Conservation (phyloP, 169 alveolate species). For the Nephromyces sp. region DNA sequence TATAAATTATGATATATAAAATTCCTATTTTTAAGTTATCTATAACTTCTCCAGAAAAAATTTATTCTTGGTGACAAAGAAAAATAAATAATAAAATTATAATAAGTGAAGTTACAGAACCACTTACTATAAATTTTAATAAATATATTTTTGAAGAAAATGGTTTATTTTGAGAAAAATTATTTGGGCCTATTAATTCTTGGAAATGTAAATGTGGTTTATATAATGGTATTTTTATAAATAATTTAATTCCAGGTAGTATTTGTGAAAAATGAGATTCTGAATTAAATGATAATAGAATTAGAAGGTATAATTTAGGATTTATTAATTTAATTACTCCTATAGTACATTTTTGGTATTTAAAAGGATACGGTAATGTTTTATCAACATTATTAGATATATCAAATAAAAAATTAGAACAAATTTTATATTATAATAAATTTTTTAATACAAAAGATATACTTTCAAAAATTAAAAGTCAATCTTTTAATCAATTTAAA, state of each 20-base stretch:
- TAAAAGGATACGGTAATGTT: slow-evolving; percentile 4
- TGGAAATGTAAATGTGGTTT: slow-evolving; percentile 21
- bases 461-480: not conserved
- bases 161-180: slow-evolving; percentile 41
- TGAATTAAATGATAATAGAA: slow-evolving; percentile 18
- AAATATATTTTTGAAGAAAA: slow-evolving; percentile 17
- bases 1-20: not conserved
- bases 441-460: not conserved
- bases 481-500: not conserved
- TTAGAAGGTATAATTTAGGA: slow-evolving; percentile 37
- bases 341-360: slow-evolving; percentile 19
- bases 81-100: slow-evolving; percentile 14
- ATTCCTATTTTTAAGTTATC: slow-evolving; percentile 24
- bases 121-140: slow-evolving; percentile 31
- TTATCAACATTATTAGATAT: slow-evolving; percentile 14
- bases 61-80: slow-evolving; percentile 19
- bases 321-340: slow-evolving; percentile 29
- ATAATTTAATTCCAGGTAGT: slow-evolving; percentile 12
- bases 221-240: not conserved
- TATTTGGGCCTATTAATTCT: slow-evolving; percentile 35
- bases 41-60: slow-evolving; percentile 8
- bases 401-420: slow-evolving; percentile 4
- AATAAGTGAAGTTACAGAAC: slow-evolving; percentile 23
- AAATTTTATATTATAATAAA: slow-evolving; percentile 16
- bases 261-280: slow-evolving; percentile 15